Percentiles rank a stretch among this genome's conserved stretches.
Evolutionary conservation across 305 asterid genomes (phyloP).

Genomic region (Fraxinus greggii): DNA sequence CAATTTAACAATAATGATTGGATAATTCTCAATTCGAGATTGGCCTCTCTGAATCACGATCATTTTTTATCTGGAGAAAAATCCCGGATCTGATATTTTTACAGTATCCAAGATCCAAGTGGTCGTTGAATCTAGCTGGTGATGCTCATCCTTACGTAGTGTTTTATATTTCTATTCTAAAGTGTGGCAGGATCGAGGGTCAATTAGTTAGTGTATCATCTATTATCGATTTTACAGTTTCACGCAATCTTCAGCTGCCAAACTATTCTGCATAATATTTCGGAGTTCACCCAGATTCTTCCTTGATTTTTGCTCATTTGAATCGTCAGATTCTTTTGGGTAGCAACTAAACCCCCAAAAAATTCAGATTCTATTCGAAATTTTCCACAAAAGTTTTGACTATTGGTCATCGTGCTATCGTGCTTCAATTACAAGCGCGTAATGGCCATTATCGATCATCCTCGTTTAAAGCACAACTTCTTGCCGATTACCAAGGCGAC

Average conservation of each 20-base stretch:
- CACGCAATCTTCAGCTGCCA: too few species aligned
- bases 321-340: background rate
- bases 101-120: background rate
- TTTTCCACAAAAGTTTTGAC: background rate
- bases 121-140: background rate
- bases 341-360: background rate
- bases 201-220: too few species aligned
- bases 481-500: background rate
- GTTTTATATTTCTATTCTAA: too few species aligned
- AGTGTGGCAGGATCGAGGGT: too few species aligned
- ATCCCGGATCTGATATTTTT: background rate
- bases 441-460: background rate
- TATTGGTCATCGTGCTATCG: background rate
- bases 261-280: background rate
- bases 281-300: background rate
- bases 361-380: background rate
- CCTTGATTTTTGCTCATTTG: background rate
- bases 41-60: background rate
- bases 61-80: background rate
- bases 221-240: too few species aligned
- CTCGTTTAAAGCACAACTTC: background rate
- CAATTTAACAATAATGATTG: background rate
- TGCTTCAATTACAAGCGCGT: background rate
- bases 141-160: background rate
- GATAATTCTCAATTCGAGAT: background rate